phyloP scores from a whole-genome alignment of 768 basidiomycete species.

The Brasilioporus rufonigricans region DNA sequence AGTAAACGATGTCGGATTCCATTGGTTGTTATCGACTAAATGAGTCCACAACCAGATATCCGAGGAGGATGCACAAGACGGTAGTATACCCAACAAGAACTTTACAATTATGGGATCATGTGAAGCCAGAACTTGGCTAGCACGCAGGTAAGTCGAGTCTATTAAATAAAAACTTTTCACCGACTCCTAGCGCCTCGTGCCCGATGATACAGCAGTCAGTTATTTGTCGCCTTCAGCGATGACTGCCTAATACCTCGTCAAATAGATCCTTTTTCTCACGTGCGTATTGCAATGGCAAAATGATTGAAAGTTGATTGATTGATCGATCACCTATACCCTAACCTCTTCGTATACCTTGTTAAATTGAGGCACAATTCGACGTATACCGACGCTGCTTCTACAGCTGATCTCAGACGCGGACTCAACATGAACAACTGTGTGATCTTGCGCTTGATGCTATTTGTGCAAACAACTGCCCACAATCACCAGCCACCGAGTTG shows the following conservation, averaged over 20 bases:
- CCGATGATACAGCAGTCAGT: conserved; percentile 43
- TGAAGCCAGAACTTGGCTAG: too few relatives aligned
- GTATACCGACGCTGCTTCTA: conserved; percentile 46
- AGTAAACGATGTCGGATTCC: conserved; percentile 10
- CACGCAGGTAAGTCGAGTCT: too few relatives aligned
- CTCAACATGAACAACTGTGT: conserved; percentile 38
- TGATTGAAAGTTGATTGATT: background rate
- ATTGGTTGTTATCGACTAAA: background rate
- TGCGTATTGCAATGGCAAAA: conserved; percentile 14
- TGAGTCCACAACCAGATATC: conserved; percentile 38
- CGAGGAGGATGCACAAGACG: conserved; percentile 36
- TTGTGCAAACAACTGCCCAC: conserved; percentile 44
- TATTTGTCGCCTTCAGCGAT: conserved; percentile 10
- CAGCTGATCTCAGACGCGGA: conserved; percentile 47
- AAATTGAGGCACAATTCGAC: conserved; percentile 31
- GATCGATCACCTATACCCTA: conserved; percentile 13
- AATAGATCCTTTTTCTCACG: conserved; percentile 41
- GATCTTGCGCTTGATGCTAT: conserved; percentile 49
- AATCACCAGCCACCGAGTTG: conserved; percentile 44
- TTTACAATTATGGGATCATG: conserved; percentile 11
- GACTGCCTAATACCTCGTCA: background rate
- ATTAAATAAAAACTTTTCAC: background rate
- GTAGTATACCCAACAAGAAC: too few relatives aligned
- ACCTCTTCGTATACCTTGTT: conserved; percentile 49
- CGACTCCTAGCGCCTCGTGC: conserved; percentile 38